Base-by-base conservation (phyloP, 129 eudicot species). In the Dittrichia graveolens region DNA sequence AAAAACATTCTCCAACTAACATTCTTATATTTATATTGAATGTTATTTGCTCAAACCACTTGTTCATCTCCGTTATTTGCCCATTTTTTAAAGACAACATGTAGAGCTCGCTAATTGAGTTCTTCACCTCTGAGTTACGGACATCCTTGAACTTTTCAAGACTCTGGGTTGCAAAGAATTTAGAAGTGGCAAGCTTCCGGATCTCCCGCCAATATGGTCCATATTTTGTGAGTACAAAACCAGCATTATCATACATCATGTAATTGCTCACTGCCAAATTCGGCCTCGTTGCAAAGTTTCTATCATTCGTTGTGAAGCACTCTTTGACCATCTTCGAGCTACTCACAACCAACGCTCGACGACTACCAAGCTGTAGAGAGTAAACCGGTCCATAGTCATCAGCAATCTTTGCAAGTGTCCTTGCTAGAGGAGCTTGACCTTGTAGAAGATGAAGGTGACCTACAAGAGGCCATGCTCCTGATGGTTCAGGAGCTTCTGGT, bases 141-240 rank as follows among this genome's bases (percentile, higher is more conserved):
- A 83, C 49, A 8, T 72, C 79, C 61, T 74, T 65, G 9, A 81
- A 63, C 69, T 68, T 72, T 61, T 81, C 81, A 12, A 81, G 83
- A 15, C 78, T 76, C 18, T 68, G 74, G 60, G 37, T 65, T 3
- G 84, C 79, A 3, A 87, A 72, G 40, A 87, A 81, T 52, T 83
- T 74, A 0, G 79, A 57, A 41, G 82, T 82, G 53, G 69, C 86
- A 76, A 84, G 13, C 50, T 81, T 87, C 15, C 88, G 68, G 5
- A 87, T 58, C 14, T 83, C 81, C 9, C 92, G 81, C 88, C 86
- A 87, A 18, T 78, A 87, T 3, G 84, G 83, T 13, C 92, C 92
- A 5, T 86, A 81, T 19, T 81, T 81, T 9, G 88, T 56, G 5
- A 78, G 15, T 6, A 71, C 82, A 66, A 83, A 86, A 13, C 19